Base-by-base conservation (phyloP, 2,329 filamentous ascomycete species). In the Zelopaecilomyces penicillatus region DNA sequence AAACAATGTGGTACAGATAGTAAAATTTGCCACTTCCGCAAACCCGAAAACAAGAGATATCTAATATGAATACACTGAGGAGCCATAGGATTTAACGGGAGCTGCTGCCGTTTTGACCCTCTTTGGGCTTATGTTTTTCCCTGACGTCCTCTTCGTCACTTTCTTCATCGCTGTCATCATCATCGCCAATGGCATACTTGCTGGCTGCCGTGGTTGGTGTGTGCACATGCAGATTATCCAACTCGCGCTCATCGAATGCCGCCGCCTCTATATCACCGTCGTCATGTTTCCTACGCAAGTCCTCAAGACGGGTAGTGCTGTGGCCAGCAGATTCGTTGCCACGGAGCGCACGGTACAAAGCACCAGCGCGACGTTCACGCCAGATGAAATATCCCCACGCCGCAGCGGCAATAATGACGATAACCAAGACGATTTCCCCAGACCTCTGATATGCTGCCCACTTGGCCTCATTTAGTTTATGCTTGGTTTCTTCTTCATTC, bases 401-500 rank as follows among this genome's bases (percentile, higher is more conserved):
- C 5, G 67, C 69, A 1, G 85, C 87, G 1, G 81, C 82, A 47
- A 93, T 78, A 42, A 83, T 71, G 12, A 95, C 87, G 40, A 96
- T 79, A 11, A 90, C 80, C 3, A 96, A 75, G 2, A 89, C 88
- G 5, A 90, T 78, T 65, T 94, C 87, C 41, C 90, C 89, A 3
- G 87, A 93, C 56, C 86, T 83, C 60, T 84, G 85, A 65, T 96
- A 96, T 0, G 90, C 90, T 42, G 83, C 78, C 86, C 89, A 94
- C 57, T 90, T 86, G 12, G 89, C 88, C 29, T 87, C 79, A 54
- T 90, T 80, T n/a, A 95, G 66, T 60, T 76, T 72, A 58, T 85
- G 81, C 58, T 86, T 74, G 80, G 61, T 58, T 41, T 64, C 60
- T 36, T 61, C 50, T 6, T 78, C n/a, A 75, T 78, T 10, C 71